phyloP scores from a whole-genome alignment of 2,329 filamentous ascomycete species.

The Exophiala sp. region DNA sequence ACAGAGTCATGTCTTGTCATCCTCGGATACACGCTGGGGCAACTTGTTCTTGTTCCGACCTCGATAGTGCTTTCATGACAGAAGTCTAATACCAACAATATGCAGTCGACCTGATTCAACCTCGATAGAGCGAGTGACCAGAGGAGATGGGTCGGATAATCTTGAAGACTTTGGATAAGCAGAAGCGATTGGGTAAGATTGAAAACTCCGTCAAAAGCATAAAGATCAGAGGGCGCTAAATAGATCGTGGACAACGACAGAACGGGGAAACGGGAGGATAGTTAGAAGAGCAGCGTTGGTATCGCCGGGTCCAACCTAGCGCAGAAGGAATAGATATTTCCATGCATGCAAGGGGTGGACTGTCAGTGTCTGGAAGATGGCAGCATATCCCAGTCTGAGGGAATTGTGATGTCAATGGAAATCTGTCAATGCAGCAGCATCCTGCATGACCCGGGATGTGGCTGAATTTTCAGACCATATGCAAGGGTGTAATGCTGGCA shows the following conservation, averaged over 20 bases:
- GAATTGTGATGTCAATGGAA: background rate
- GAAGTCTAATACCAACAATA: background rate
- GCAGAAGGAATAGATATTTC: background rate
- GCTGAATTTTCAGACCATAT: background rate
- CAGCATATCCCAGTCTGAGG: too few species aligned
- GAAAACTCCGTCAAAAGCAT: background rate
- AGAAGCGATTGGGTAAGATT: background rate
- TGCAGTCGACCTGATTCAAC: too few species aligned
- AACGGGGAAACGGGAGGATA: background rate
- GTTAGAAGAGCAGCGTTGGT: background rate
- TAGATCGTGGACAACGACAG: background rate
- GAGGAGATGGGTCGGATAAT: background rate
- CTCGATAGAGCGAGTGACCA: background rate
- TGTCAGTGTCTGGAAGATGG: too few species aligned
- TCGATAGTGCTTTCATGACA: conserved; percentile 1
- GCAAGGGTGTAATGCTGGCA: background rate
- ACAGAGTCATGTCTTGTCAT: background rate
- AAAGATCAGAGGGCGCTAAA: background rate
- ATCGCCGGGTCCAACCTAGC: background rate
- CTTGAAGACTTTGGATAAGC: background rate
- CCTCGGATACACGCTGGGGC: conserved; percentile 6
- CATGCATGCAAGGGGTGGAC: background rate
- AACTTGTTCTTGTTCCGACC: conserved; percentile 11
- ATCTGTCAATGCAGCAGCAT: background rate
- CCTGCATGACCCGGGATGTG: background rate